Evolutionary conservation across 140 eudicot species (phyloP), one percentile per base, ranked within the genome.

Genomic region (Cichorium intybus): DNA sequence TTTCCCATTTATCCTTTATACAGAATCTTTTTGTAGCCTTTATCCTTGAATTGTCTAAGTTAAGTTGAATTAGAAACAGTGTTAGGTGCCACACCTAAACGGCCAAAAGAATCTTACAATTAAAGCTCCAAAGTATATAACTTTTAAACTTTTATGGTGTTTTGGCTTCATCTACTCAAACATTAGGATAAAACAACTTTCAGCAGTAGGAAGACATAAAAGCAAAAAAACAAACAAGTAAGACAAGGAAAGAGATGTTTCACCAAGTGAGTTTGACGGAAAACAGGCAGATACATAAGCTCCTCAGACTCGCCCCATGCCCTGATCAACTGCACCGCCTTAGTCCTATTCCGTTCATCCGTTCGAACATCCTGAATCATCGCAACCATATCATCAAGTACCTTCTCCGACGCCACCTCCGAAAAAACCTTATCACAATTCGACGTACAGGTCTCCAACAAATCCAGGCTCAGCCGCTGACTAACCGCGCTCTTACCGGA

Each of bases 381-480:
- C 74, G 34, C 78, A 24, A 78, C 90, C 91, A 93, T 84, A 21
- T 92, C 98, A 28, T 93, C 99, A 72, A 93, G 63, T 55, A 93
- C 80, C 82, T 86, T 93, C 84, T 93, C 97, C 68, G 97, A 88
- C 52, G 97, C 97, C 45, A 93, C 89, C 68, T 83, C 95, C 1
- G 97, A 89, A 15, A 86, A 89, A 39, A 93, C 94, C 84, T 86
- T 89, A 69, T 93, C 99, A 70, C 99, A 93, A 56, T 93, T 93
- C 10, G 96, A 83, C 11, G 88, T 74, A 28, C 85, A 84, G 22
- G 88, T 60, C 77, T 93, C 99, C 73, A 93, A 60, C 75, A 93
- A 55, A 57, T 93, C 99, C 17, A 93, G 78, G 26, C 88, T 65
- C 58, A 89, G 51, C 34, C 80, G 17, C 62, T 78, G 87, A 11